Conservation (phyloP, 1,284 basidiomycete genomes). For the Fomitopsis palustris region DNA sequence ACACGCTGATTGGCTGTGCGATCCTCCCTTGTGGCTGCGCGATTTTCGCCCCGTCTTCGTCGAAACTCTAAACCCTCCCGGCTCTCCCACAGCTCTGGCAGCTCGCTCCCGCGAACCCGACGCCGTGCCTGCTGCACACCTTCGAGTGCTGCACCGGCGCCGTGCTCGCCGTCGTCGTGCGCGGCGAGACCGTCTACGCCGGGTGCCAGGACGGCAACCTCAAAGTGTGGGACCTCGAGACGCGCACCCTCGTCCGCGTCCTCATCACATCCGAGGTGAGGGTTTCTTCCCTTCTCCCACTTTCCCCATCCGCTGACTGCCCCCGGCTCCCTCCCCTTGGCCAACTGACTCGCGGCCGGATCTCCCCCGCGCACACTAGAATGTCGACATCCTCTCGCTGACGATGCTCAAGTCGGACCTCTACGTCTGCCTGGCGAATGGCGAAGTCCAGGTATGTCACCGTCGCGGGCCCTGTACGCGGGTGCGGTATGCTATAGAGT, state of each 20-base stretch:
- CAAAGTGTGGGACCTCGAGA: conserved; percentile 90
- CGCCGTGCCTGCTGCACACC: conserved; percentile 49
- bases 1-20: neutral
- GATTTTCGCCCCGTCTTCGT: neutral
- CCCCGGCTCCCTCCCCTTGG: neutral
- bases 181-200: conserved; percentile 83
- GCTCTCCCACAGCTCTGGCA: conserved; percentile 63
- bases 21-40: neutral
- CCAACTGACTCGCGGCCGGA: neutral
- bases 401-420: conserved; percentile 74
- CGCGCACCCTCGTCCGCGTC: conserved; percentile 79
- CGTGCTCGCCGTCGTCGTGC: conserved; percentile 76
- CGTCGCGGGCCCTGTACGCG: neutral
- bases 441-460: conserved; percentile 62
- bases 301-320: neutral
- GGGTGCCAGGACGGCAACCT: conserved; percentile 94
- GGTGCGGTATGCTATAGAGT: conserved; percentile 4
- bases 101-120: conserved; percentile 35
- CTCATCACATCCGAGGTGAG: conserved; percentile 81
- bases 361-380: conserved; percentile 32
- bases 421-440: conserved; percentile 83
- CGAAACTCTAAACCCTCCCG: neutral
- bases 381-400: conserved; percentile 77
- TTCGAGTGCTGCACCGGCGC: conserved; percentile 67
- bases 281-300: neutral